Conservation (phyloP, 2,329 filamentous ascomycete genomes). For the Aureobasidium melanogenum region DNA sequence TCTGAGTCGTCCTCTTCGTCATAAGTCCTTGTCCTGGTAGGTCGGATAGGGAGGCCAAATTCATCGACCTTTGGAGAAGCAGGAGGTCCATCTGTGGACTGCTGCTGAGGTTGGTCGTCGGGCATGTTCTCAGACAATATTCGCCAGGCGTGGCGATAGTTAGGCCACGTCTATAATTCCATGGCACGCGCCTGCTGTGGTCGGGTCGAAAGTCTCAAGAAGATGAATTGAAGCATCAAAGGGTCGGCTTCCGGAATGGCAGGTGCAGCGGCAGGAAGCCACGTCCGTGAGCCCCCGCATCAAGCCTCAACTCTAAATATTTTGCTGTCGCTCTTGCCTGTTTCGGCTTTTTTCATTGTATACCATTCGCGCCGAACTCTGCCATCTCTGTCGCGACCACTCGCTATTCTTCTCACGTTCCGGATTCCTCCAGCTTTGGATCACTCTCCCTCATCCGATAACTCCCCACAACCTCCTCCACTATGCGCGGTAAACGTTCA, state of each 20-base stretch:
- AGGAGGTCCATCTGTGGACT: not conserved
- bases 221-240: not conserved
- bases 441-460: not conserved
- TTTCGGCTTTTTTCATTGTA: not conserved
- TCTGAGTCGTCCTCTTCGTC: conserved; percentile 18
- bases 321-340: not conserved
- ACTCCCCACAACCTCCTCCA: conserved; percentile 23
- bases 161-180: not conserved
- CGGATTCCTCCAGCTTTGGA: not conserved
- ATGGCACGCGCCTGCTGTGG: not conserved
- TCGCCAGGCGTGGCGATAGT: not conserved
- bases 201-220: not conserved
- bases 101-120: not conserved
- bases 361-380: not conserved
- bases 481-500: conserved; percentile 58
- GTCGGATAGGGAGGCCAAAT: conserved; percentile 29
- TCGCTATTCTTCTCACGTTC: not conserved
- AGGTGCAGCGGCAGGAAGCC: not conserved
- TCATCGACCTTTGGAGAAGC: conserved; percentile 21
- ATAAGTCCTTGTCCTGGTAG: conserved; percentile 22
- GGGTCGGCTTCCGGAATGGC: not conserved
- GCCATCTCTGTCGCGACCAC: not conserved
- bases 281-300: not conserved
- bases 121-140: not conserved
- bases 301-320: conserved; percentile 1